A percentile compares a stretch with the other conserved stretches of the same genome.
Conservation (phyloP, 805 yeast species). For the Suhomyces sp. region DNA sequence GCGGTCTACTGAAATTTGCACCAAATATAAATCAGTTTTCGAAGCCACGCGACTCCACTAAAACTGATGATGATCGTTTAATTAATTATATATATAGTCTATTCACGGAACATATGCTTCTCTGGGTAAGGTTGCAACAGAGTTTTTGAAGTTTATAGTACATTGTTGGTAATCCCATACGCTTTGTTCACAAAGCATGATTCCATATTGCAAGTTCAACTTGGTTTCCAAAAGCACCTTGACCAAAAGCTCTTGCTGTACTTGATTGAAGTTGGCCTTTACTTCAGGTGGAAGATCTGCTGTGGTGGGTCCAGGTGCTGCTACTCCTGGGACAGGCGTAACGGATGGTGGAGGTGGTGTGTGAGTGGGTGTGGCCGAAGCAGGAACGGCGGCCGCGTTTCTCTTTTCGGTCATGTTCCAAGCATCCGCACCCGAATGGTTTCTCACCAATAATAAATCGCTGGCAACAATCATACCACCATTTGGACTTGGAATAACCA, state of each 20-base stretch:
- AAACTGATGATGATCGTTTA: not conserved
- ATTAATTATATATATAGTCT: not conserved
- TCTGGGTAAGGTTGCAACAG: conserved; percentile 48
- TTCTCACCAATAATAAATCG: conserved; percentile 71
- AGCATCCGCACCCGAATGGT: conserved; percentile 51
- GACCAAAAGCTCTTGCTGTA: conserved; percentile 62
- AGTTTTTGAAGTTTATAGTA: conserved; percentile 63
- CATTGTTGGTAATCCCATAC: conserved; percentile 77
- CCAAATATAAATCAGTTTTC: not conserved
- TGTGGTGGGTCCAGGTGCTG: conserved; percentile 17
- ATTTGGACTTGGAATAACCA: conserved; percentile 67
- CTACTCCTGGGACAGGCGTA: conserved; percentile 13
- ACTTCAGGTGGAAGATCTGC: conserved; percentile 57
- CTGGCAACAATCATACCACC: conserved; percentile 82
- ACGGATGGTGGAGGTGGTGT: conserved; percentile 14
- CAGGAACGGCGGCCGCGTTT: conserved; percentile 1
- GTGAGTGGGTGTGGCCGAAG: conserved; percentile 9
- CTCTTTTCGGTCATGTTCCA: conserved; percentile 43
- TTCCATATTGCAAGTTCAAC: conserved; percentile 72
- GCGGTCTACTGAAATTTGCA: not conserved
- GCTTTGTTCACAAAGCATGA: conserved; percentile 84
- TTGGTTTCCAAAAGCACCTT: conserved; percentile 70
- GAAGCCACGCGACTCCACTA: not conserved
- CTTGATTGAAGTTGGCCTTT: conserved; percentile 45
- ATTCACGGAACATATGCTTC: conserved; percentile 28